These are phyloP conservation scores for Vigna radiata DNA, from an alignment of 306 rosid genomes.

Conservation along the genomic window DNA sequence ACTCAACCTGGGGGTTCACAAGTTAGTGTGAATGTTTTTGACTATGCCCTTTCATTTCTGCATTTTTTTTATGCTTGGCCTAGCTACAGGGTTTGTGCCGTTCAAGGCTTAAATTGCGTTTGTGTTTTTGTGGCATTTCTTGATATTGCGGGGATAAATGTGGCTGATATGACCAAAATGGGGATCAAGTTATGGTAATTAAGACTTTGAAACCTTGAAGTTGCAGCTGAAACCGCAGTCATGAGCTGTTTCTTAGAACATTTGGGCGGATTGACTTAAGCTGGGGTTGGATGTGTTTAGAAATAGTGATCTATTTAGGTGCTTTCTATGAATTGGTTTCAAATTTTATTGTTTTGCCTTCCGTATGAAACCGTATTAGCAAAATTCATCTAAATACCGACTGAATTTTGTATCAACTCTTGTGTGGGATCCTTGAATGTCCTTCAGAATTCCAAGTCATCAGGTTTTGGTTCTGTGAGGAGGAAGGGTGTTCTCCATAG, in stretches of 20 bases:
- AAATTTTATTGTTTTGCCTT: not conserved
- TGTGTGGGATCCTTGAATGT: not conserved
- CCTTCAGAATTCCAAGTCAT: not conserved
- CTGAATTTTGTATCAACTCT: not conserved
- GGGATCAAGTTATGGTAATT: not conserved
- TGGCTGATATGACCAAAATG: not conserved
- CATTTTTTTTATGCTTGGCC: constrained; percentile 10
- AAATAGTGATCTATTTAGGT: not conserved
- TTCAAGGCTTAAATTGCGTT: not conserved
- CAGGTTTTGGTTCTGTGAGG: constrained; percentile 5
- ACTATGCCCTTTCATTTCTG: constrained; percentile 21
- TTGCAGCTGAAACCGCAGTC: not conserved
- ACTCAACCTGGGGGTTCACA: constrained; percentile 71
- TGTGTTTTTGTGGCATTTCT: not conserved
- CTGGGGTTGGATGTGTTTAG: constrained; percentile 3
- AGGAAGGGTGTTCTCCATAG: constrained; percentile 5
- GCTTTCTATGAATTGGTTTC: not conserved
- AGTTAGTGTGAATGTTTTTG: constrained; percentile 62
- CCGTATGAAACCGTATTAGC: not conserved
- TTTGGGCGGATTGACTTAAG: not conserved
- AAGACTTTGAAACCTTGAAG: not conserved
- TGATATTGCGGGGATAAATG: not conserved
- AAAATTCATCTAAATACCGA: not conserved
- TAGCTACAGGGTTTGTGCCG: not conserved
- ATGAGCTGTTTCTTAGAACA: not conserved